Evolutionary conservation across 225 moss, liverwort and hornwort species (phyloP).

Genomic region (Sphagnum tenellum): DNA sequence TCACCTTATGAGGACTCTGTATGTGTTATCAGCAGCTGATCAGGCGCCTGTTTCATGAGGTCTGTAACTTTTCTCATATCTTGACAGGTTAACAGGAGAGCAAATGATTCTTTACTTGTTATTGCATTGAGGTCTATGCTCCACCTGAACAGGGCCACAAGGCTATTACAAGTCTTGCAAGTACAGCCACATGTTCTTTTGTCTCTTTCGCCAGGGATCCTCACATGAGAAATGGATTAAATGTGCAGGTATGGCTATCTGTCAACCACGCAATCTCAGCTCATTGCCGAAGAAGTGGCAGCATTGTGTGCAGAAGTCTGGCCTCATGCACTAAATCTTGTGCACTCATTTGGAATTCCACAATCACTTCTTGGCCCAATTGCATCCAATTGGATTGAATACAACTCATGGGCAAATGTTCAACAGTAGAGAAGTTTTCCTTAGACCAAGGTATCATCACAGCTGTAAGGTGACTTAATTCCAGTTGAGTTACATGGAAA

Average conservation of each 20-base stretch:
- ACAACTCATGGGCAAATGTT: slow-evolving; percentile 63
- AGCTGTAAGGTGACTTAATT: too few relatives aligned
- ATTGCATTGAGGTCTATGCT: background rate
- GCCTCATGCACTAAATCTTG: slow-evolving; percentile 60
- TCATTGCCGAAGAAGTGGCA: slow-evolving; percentile 47
- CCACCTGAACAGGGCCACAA: background rate
- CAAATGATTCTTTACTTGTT: background rate
- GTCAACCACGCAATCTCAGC: slow-evolving; percentile 41
- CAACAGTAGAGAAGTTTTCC: background rate
- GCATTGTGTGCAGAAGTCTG: slow-evolving; percentile 49
- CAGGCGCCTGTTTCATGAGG: slow-evolving; percentile 63
- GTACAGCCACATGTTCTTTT: background rate
- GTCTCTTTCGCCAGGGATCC: too few relatives aligned
- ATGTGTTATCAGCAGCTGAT: slow-evolving; percentile 50
- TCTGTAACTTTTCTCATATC: slow-evolving; percentile 9
- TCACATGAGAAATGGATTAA: background rate
- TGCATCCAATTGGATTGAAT: slow-evolving; percentile 69
- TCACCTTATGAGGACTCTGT: slow-evolving; percentile 54
- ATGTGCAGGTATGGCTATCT: slow-evolving; percentile 58
- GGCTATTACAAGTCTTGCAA: too few relatives aligned
- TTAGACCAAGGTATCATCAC: too few relatives aligned
- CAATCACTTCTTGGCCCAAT: slow-evolving; percentile 61
- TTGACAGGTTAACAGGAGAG: background rate
- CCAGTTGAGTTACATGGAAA: too few relatives aligned
- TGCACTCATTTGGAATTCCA: slow-evolving; percentile 67